phyloP scores from a whole-genome alignment of 495 filamentous ascomycete species.

The Ramalina peruviana region DNA sequence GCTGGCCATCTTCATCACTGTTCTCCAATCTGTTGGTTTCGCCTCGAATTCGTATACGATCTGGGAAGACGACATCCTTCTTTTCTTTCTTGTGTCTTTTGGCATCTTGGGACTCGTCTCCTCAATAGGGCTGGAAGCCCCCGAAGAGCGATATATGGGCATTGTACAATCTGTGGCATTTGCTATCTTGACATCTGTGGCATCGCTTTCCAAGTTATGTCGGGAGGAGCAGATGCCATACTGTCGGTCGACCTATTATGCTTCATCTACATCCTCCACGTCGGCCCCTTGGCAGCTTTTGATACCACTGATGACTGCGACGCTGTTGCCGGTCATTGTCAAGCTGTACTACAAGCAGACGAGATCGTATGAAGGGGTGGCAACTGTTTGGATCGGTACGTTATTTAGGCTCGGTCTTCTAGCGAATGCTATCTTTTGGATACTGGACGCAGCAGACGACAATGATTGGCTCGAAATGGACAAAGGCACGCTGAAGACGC shows the following conservation, averaged over 20 bases:
- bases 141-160: conserved; percentile 53
- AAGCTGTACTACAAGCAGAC: conserved; percentile 63
- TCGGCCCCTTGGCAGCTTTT: conserved; percentile 81
- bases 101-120: conserved; percentile 56
- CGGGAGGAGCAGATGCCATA: conserved; percentile 97
- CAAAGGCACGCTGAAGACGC: conserved; percentile 49
- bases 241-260: conserved; percentile 91
- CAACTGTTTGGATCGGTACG: conserved; percentile 68
- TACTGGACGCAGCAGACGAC: conserved; percentile 81
- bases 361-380: conserved; percentile 72
- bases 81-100: conserved; percentile 84
- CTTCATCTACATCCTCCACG: conserved; percentile 79
- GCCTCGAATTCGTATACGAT: conserved; percentile 97
- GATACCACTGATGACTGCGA: conserved; percentile 60
- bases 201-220: conserved; percentile 84
- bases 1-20: conserved; percentile 65
- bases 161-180: conserved; percentile 77
- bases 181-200: conserved; percentile 61
- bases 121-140: conserved; percentile 52
- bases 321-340: conserved; percentile 64
- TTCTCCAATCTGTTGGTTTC: conserved; percentile 76
- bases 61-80: conserved; percentile 93
- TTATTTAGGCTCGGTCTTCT: conserved; percentile 65
- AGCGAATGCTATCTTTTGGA: conserved; percentile 71
- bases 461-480: conserved; percentile 60